phyloP scores from a whole-genome alignment of 148 eudicot genomes.

The Beta vulgaris region DNA sequence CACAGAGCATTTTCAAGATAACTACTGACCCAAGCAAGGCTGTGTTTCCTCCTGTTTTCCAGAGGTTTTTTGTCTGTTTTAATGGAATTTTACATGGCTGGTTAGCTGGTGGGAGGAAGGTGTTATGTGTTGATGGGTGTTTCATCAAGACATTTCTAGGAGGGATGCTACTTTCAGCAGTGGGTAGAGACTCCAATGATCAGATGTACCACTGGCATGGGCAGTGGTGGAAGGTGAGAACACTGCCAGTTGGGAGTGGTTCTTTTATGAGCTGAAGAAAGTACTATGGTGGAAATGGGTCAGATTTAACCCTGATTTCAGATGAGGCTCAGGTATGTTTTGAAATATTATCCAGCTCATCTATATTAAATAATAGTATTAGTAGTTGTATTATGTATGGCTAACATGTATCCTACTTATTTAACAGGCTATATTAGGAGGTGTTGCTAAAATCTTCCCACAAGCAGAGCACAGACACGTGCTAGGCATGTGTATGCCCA shows the following conservation, averaged over 20 bases:
- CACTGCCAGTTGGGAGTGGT: background rate
- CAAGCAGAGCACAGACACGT: slow-evolving; percentile 2
- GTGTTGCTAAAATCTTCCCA: background rate
- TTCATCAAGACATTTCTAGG: slow-evolving; percentile 12
- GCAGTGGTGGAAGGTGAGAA: slow-evolving; percentile 6
- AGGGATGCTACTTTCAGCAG: background rate
- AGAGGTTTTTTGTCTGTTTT: background rate
- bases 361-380: too few species aligned
- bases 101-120: background rate
- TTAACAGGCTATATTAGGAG: background rate
- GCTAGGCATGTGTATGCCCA: background rate
- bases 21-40: background rate
- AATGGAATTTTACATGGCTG: background rate
- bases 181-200: slow-evolving; percentile 6
- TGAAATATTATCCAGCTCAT: too few species aligned
- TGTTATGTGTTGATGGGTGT: slow-evolving; percentile 6
- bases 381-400: too few species aligned
- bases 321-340: background rate
- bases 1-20: too few species aligned
- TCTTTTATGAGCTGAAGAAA: background rate
- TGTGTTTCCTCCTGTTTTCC: background rate
- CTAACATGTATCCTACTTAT: too few species aligned
- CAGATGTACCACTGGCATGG: slow-evolving; percentile 12
- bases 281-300: background rate
- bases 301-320: background rate